Evolutionary conservation across 2,329 filamentous ascomycete species (phyloP), one percentile per base, ranked within the genome.

Genomic region (Polychaeton citri): DNA sequence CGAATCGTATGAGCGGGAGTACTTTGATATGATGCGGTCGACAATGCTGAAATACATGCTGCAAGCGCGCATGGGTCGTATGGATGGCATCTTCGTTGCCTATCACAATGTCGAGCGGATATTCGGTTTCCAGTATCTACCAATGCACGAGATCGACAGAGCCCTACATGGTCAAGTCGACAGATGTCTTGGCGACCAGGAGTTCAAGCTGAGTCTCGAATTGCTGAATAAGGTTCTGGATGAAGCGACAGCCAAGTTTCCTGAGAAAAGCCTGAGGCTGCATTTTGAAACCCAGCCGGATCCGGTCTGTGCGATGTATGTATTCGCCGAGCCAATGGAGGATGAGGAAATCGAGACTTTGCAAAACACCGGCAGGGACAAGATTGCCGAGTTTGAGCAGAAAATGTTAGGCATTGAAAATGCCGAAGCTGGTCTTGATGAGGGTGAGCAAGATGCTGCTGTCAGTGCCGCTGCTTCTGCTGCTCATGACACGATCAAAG

Each of bases 81-180:
- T 98, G 92, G 88, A 98, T 54, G 90, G 90, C 36, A 95, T 96
- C 34, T 98, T 96, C 53, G 82, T 96, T 16, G 90, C 90, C 2
- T 98, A 78, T 55, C 90, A 98, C 65, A 98, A 98, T 55, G 83
- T 86, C 2, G 72, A 87, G 59, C 81, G 87, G 37, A 93, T 98
- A 34, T 98, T 98, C 54, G 90, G 90, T 5, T 98, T 98, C 58
- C 90, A 98, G 59, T 98, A 98, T 55, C 72, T 98, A 41, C 78
- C 77, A 40, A 62, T 96, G 10, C 56, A 73, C 3, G 90, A 98
- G 53, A 86, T 98, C 80, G 90, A 98, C 55, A 55, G 69, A n/a
- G 73, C 84, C 1, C 60, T 98, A n/a, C 92, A 98, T 54, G 86
- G 85, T 16, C 79, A 84, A 34, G 50, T 57, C 0, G 68, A 86